Evolutionary conservation across 345 rosid species (phyloP).

Genomic region (Laguncularia racemosa): DNA sequence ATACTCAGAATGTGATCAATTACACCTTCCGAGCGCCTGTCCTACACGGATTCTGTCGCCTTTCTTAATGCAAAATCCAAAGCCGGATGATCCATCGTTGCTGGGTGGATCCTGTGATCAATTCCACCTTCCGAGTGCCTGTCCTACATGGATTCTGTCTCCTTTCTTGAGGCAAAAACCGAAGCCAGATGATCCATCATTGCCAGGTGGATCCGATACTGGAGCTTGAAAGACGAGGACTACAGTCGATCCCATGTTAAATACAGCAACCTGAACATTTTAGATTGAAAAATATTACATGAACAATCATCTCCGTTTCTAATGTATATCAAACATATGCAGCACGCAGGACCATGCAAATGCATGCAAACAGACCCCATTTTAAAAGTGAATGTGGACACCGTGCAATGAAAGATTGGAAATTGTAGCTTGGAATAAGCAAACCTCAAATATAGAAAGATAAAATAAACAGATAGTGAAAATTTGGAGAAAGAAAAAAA

Average conservation of each 20-base stretch:
- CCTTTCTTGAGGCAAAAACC: slow-evolving; percentile 51
- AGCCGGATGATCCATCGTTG: slow-evolving; percentile 38
- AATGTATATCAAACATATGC: too few relatives aligned
- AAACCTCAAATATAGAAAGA: too few relatives aligned
- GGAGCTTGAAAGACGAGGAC: slow-evolving; percentile 94
- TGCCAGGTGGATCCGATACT: slow-evolving; percentile 25
- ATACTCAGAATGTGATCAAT: slow-evolving; percentile 4
- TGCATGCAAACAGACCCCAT: too few relatives aligned
- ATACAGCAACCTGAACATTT: slow-evolving; percentile 55
- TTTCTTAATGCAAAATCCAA: slow-evolving; percentile 44
- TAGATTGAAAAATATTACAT: neutral
- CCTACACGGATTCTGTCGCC: slow-evolving; percentile 78
- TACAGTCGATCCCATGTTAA: slow-evolving; percentile 93
- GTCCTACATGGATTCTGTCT: slow-evolving; percentile 67
- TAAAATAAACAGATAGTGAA: too few relatives aligned
- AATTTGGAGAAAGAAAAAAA: too few relatives aligned
- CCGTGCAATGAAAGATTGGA: too few relatives aligned
- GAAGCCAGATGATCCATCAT: slow-evolving; percentile 42
- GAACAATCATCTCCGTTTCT: too few relatives aligned
- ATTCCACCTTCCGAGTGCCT: slow-evolving; percentile 74
- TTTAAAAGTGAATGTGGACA: too few relatives aligned
- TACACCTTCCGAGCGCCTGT: slow-evolving; percentile 73
- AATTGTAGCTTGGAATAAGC: too few relatives aligned
- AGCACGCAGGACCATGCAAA: too few relatives aligned
- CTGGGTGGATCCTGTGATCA: slow-evolving; percentile 19